Evolutionary conservation across 371 early-diverging fungal genomes (phyloP).

Genomic region (Mortierella sp.): DNA sequence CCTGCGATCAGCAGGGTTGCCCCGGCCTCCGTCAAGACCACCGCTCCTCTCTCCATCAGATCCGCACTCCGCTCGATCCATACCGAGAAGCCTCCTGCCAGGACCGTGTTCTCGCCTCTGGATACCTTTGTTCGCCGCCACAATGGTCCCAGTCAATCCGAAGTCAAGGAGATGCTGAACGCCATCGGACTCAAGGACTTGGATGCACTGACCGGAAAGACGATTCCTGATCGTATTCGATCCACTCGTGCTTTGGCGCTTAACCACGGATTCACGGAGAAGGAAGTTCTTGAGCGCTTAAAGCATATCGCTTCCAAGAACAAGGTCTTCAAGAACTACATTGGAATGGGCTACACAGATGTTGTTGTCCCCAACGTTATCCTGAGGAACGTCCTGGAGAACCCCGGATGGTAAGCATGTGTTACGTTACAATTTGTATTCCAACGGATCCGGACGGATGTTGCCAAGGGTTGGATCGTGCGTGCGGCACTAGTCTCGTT

Average conservation of each 20-base stretch:
- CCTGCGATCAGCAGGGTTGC: slow-evolving; percentile 7
- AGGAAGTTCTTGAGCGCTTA: slow-evolving; percentile 83
- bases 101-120: slow-evolving; percentile 64
- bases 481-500: no score
- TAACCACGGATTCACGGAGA: slow-evolving; percentile 79
- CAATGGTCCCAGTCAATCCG: slow-evolving; percentile 82
- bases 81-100: slow-evolving; percentile 50
- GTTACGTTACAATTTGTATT: not conserved
- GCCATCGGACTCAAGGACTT: slow-evolving; percentile 79
- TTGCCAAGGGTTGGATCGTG: no score
- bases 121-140: slow-evolving; percentile 89
- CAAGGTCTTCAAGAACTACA: slow-evolving; percentile 89
- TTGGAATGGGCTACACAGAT: slow-evolving; percentile 95
- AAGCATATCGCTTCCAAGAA: slow-evolving; percentile 88
- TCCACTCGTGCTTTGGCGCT: slow-evolving; percentile 74
- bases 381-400: slow-evolving; percentile 94
- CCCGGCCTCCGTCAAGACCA: slow-evolving; percentile 15
- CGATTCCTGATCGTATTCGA: slow-evolving; percentile 88
- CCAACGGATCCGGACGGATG: no score
- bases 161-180: slow-evolving; percentile 84
- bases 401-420: slow-evolving; percentile 97
- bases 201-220: slow-evolving; percentile 83
- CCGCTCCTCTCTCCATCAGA: slow-evolving; percentile 40
- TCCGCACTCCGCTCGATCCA: slow-evolving; percentile 50
- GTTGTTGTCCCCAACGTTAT: slow-evolving; percentile 94